Conservation (phyloP, 345 rosid genomes). For the Boechera divaricarpa region DNA sequence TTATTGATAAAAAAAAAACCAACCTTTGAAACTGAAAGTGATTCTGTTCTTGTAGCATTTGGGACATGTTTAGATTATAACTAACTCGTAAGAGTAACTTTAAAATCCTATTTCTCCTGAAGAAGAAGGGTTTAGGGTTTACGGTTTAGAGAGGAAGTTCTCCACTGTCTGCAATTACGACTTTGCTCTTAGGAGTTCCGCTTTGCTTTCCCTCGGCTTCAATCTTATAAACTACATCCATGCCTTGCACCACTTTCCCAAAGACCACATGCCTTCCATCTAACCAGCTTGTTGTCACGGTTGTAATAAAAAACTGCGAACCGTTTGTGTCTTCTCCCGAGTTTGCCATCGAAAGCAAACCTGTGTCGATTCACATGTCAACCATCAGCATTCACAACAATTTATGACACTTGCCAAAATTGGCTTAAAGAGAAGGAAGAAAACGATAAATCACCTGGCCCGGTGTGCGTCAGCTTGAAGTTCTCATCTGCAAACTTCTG, state of each 20-base stretch:
- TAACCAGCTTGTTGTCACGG: conserved; percentile 95
- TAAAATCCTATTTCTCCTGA: background rate
- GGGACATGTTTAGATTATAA: background rate
- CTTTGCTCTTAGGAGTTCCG: conserved; percentile 89
- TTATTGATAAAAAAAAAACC: background rate
- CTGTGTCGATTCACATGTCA: conserved; percentile 44
- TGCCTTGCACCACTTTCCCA: conserved; percentile 94
- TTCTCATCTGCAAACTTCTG: conserved; percentile 94
- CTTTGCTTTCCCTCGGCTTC: conserved; percentile 93
- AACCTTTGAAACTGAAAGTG: background rate
- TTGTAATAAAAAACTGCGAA: conserved; percentile 93
- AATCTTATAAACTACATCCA: conserved; percentile 91
- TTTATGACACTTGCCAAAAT: background rate
- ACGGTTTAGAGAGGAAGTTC: conserved; percentile 70
- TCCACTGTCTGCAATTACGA: conserved; percentile 87
- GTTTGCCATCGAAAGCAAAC: conserved; percentile 90
- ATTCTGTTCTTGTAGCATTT: background rate
- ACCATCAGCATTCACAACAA: conserved; percentile 11
- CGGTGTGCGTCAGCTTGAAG: conserved; percentile 94
- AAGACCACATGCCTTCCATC: conserved; percentile 96
- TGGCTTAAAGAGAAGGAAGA: background rate
- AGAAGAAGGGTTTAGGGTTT: conserved; percentile 22
- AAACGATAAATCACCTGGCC: conserved; percentile 62
- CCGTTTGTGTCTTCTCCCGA: conserved; percentile 94
- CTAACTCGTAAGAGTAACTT: background rate